Base-by-base conservation (phyloP, 371 early-diverging fungal species). In the Phascolomyces articulosus region DNA sequence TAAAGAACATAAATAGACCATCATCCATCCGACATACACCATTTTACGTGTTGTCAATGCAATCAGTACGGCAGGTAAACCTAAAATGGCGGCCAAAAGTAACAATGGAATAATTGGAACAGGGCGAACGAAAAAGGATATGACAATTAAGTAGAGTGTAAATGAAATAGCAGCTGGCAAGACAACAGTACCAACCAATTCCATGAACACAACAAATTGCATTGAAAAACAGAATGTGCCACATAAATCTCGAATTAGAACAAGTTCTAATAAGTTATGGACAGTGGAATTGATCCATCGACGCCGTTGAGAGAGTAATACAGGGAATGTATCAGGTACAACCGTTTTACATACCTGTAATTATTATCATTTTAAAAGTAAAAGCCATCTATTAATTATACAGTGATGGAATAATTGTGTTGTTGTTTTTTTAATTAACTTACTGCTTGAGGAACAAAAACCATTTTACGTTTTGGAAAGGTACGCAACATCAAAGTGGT, bases 281-380 rank as follows among this genome's bases (percentile, higher is more conserved):
- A 95, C 89, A 2, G 99, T 98, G 1, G 96, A 96, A 73, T 98
- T 98, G 78, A 98, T 98, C 98, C 98, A 98, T 63, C 97, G 78
- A 55, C 99, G 85, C 24, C 99, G 85, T 77, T 99, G 99, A 31
- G 94, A 93, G 38, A 97, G 77, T 27, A 99, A 84, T 27, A 96
- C 93, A 44, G 75, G 75, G 73, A 97, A 97, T 49, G 84, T 86
- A 65, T 91, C 92, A 2, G 99, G 99, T 15, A 97, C 98, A n/a
- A 91, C 87, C 2, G 99, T 98, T 71, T 93, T 90, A 78, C 98
- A 98, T 40, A 90, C 86, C 82, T 82, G 58, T 24, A 41, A n/a
- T 47, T 7, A 47, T 18, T 47, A n/a, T n/a, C n/a, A n/a, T n/a
- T n/a, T n/a, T n/a, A n/a, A n/a, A n/a, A n/a, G n/a, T n/a, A n/a